Evolutionary conservation across 1,284 basidiomycete genomes (phyloP).

Genomic region (Lignosus rhinocerotis): DNA sequence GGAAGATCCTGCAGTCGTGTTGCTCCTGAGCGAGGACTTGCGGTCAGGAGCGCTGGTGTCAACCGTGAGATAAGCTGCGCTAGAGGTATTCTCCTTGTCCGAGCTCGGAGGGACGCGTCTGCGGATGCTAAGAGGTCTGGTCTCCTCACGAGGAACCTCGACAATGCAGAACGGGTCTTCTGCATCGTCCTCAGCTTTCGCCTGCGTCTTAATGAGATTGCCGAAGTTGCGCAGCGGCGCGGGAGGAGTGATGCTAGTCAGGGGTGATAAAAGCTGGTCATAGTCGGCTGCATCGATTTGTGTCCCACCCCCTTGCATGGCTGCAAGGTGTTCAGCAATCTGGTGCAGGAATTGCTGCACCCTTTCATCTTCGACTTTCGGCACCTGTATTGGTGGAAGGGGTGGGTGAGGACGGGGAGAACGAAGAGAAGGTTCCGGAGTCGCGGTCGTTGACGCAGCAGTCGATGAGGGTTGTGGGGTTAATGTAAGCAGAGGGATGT

Average conservation of each 20-base stretch:
- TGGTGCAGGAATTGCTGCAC: conserved; percentile 82
- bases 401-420: conserved; percentile 34
- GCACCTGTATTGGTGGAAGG: conserved; percentile 31
- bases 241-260: conserved; percentile 14
- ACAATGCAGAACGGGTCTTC: conserved; percentile 18
- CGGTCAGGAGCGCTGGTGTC: conserved; percentile 30
- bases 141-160: conserved; percentile 10
- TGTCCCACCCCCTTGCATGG: conserved; percentile 52
- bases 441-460: conserved; percentile 27
- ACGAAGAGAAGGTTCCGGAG: conserved; percentile 33
- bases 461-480: conserved; percentile 21
- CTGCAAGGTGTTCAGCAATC: conserved; percentile 78
- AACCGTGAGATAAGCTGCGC: conserved; percentile 20
- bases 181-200: conserved; percentile 1
- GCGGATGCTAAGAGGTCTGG: conserved; percentile 36
- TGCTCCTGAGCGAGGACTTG: conserved; percentile 47
- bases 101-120: conserved; percentile 20
- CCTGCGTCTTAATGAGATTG: conserved; percentile 11
- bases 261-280: conserved; percentile 20
- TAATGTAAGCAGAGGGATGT: conserved; percentile 17
- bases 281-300: conserved; percentile 9
- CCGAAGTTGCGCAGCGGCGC: conserved; percentile 20
- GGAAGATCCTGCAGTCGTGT: conserved; percentile 29
- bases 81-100: conserved; percentile 35
- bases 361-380: conserved; percentile 64